Evolutionary conservation across 2,329 filamentous ascomycete genomes (phyloP).

Genomic region (Cercospora sp.): DNA sequence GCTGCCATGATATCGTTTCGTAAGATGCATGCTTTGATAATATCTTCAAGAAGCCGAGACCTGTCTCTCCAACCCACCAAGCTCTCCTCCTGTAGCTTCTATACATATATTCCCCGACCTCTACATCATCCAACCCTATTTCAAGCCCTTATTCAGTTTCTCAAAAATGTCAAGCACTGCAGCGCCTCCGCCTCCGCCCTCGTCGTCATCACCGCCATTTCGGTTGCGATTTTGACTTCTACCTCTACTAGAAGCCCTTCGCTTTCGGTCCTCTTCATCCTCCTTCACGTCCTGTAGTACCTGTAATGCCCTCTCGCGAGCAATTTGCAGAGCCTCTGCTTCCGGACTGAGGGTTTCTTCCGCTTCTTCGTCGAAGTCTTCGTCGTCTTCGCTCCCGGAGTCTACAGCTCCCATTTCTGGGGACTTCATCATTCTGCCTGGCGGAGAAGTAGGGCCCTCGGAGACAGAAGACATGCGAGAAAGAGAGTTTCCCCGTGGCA

Average conservation of each 20-base stretch:
- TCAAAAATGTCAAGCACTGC: constrained; percentile 38
- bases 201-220: constrained; percentile 29
- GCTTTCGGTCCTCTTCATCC: constrained; percentile 35
- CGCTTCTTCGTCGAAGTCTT: constrained; percentile 27
- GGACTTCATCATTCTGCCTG: constrained; percentile 43
- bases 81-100: not conserved
- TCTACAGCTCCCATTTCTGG: constrained; percentile 37
- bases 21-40: not conserved
- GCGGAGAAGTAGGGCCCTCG: constrained; percentile 48
- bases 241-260: constrained; percentile 26
- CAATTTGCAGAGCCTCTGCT: constrained; percentile 38
- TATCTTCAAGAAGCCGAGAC: not conserved
- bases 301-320: constrained; percentile 38
- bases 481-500: constrained; percentile 31
- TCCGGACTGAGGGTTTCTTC: constrained; percentile 35
- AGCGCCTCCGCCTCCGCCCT: constrained; percentile 32
- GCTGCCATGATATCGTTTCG: not conserved
- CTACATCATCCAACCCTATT: not conserved
- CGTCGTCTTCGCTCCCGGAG: constrained; percentile 30
- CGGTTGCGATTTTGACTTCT: constrained; percentile 26
- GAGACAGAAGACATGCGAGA: constrained; percentile 34
- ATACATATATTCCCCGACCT: not conserved
- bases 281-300: constrained; percentile 36
- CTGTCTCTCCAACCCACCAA: not conserved
- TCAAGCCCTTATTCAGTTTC: constrained; percentile 37